Base-by-base conservation (phyloP, 495 filamentous ascomycete species). In the Cercophora sp. region DNA sequence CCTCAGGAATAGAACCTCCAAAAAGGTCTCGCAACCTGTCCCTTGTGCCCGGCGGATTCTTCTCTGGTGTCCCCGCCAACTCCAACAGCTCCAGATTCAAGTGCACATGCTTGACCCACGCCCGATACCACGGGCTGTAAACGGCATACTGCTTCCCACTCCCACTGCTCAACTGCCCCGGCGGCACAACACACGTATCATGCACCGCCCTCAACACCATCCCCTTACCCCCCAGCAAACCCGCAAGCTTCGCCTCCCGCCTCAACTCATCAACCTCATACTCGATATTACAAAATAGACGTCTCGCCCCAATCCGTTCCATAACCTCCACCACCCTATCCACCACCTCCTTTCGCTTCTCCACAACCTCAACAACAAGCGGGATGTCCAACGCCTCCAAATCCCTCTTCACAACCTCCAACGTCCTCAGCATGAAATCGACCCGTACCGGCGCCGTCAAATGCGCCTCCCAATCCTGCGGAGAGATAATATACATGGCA, bases 391-490 rank as follows among this genome's bases (percentile, higher is more conserved):
- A 64, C 50, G 79, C 75, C 1, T 66, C 79, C 27, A 96, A 61
- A 59, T 90, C 87, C 26, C 70, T 56, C 59, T 84, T 82, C 61
- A 96, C 58, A 8, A 82, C 73, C 18, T 71, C 70, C 57, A 96
- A 54, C 0, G 82, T 85, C 16, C 89, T 75, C 6, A 95, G 65
- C 37, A 84, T 85, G 49, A 95, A 90, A 61, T 95, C 91, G 11
- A 94, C 85, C 22, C 88, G 75, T 3, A 82, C 79, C 0, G 89
- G 79, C 42, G 86, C 79, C 0, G 81, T 84, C 29, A 86, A 61
- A 68, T 96, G 91, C 2, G 91, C 91, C 55, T 89, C 84, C 51
- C 86, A 83, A 65, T 96, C 91, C 68, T 95, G 82, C 1, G 88
- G 90, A 29, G 87, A 91, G n/a, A 90, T 55, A 9, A 96, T 78